Evolutionary conservation across 2,329 filamentous ascomycete genomes (phyloP), one percentile per base, ranked within the genome.

Genomic region (Nectriaceae sp.): DNA sequence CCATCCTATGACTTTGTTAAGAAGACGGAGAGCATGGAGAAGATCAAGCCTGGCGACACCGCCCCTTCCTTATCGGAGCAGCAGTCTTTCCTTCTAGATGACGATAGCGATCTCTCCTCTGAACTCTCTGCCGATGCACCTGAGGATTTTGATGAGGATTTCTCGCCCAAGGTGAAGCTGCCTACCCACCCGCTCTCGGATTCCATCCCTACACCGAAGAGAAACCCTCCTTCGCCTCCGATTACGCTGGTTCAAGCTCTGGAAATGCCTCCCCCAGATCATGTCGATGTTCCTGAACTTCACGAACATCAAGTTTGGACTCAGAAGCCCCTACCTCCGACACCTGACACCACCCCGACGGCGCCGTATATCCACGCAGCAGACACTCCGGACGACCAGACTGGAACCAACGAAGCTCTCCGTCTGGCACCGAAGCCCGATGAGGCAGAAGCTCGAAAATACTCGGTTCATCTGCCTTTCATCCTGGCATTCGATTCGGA

Each of bases 401-500:
- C 64, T 4, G 64, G 64, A 5, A 67, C 67, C 2, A 65, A 64
- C n/a, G 68, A 72, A 42, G 65, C 66, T 13, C 58, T 71, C 15
- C 67, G 67, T 3, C 67, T 68, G 37, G 69, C 67, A 3, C 65
- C 68, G 3, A 65, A 58, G 40, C 49, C 60, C 2, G 66, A 67
- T 6, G 47, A 56, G 10, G 58, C 64, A 4, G 57, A 67, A 15
- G 55, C 54, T 20, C 66, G 62, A 50, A 75, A 73, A 47, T 75
- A 70, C 51, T 74, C 76, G 2, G 76, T 78, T 4, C 89, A 94
- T 66, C 69, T 93, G 29, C 89, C 89, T 0, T 94, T 94, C 66
- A 85, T 91, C 47, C 75, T 94, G 20, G 88, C 88, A 0, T 92
- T 91, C 58, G 88, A 91, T 60, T 90, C 89, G 5, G 84, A 90